These are phyloP conservation scores for Vitis rupestris DNA, from an alignment of 164 flowering plant genomes.

Conservation along the genomic window DNA sequence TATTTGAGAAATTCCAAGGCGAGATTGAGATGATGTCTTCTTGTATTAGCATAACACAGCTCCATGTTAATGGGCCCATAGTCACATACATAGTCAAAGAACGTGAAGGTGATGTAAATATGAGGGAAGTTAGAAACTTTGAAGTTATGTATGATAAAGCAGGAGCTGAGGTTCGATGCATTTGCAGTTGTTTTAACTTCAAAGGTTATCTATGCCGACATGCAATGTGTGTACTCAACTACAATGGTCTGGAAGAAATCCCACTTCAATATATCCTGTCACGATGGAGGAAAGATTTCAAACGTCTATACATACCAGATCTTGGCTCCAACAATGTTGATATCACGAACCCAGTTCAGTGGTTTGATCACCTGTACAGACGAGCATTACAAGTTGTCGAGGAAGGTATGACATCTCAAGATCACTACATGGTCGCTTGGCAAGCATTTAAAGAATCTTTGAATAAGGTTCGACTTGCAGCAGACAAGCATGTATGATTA, in stretches of 20 bases:
- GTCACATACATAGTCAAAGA: slow-evolving; percentile 47
- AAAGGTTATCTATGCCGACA: slow-evolving; percentile 63
- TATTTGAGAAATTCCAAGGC: slow-evolving; percentile 49
- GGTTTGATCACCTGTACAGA: slow-evolving; percentile 61
- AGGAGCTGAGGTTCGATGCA: slow-evolving; percentile 51
- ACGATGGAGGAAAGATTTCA: slow-evolving; percentile 69
- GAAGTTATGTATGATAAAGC: slow-evolving; percentile 59
- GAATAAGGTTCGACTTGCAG: slow-evolving; percentile 53
- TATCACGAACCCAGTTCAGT: slow-evolving; percentile 50
- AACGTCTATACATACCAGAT: slow-evolving; percentile 43
- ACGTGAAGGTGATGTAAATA: slow-evolving; percentile 28
- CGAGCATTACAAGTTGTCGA: slow-evolving; percentile 53
- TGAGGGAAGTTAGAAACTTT: slow-evolving; percentile 25
- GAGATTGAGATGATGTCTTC: slow-evolving; percentile 52
- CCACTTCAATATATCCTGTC: slow-evolving; percentile 53
- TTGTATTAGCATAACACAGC: slow-evolving; percentile 44
- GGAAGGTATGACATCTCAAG: slow-evolving; percentile 56
- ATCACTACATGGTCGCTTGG: slow-evolving; percentile 55
- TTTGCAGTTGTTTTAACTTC: slow-evolving; percentile 53
- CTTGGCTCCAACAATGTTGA: slow-evolving; percentile 39
- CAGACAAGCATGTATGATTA: slow-evolving; percentile 32
- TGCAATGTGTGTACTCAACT: slow-evolving; percentile 46
- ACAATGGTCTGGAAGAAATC: slow-evolving; percentile 48
- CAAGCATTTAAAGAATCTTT: slow-evolving; percentile 58
- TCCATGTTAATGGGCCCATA: slow-evolving; percentile 35